Evolutionary conservation across 805 yeast genomes (phyloP).

Genomic region (Suhomyces vadensis): DNA sequence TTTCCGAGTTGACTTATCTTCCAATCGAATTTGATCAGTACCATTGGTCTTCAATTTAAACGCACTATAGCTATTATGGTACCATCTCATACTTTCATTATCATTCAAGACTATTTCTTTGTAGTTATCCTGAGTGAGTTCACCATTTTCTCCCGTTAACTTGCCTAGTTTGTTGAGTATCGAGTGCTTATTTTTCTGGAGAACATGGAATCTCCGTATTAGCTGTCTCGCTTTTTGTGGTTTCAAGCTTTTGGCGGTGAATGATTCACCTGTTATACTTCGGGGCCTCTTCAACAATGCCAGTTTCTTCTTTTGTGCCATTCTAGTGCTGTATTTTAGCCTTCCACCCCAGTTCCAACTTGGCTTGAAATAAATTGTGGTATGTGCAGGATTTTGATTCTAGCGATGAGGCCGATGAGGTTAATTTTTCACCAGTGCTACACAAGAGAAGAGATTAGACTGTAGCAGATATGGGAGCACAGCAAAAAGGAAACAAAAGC

Average conservation of each 20-base stretch:
- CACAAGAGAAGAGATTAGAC: neutral
- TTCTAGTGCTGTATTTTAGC: neutral
- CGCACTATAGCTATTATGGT: neutral
- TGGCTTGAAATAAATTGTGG: neutral
- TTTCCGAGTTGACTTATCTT: constrained; percentile 12
- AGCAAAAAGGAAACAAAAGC: constrained; percentile 6
- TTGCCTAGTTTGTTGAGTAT: constrained; percentile 35
- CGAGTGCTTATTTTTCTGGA: constrained; percentile 55
- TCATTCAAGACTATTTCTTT: constrained; percentile 12
- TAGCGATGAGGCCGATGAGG: constrained; percentile 6
- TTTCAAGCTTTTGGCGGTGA: constrained; percentile 51
- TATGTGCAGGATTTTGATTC: constrained; percentile 1
- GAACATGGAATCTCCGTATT: constrained; percentile 73
- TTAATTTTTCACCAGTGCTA: constrained; percentile 2
- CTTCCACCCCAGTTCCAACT: neutral
- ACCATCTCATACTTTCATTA: neutral
- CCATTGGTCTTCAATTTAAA: constrained; percentile 9
- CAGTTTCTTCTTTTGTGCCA: constrained; percentile 17
- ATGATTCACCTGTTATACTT: constrained; percentile 31
- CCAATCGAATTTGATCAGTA: constrained; percentile 18
- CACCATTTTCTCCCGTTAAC: constrained; percentile 9
- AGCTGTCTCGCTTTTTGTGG: constrained; percentile 72
- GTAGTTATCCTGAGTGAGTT: constrained; percentile 8
- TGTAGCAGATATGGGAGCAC: neutral
- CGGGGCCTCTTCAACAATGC: constrained; percentile 32